Base-by-base conservation (phyloP, 257 asterid species). In the Ehretia macrophylla region DNA sequence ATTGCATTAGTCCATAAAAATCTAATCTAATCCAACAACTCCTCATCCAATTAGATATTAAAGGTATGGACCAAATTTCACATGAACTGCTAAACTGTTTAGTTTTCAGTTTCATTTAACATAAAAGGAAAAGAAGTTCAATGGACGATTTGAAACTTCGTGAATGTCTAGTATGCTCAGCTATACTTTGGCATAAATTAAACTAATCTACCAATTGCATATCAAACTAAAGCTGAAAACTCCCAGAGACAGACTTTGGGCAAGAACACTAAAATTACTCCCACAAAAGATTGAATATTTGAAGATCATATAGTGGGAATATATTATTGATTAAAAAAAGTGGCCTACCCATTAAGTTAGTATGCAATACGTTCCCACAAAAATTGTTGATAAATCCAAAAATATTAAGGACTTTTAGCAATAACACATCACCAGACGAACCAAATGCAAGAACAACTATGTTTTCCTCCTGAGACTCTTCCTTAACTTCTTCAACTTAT, bases 401-500 rank as follows among this genome's bases (percentile, higher is more conserved):
- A 42, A 42, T 2, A 42, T 42, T 42, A 42, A 10, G 4, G 47
- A 42, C 16, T 42, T 10, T 42, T 42, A 68, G 40, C 58, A 48
- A 49, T 44, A 66, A n/a, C 14, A 44, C 62, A 79, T 73, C 72
- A 68, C 80, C 76, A 4, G 48, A 13, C 9, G 56, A 46, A 17
- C 17, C 38, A 56, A 64, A 64, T 18, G 32, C 65, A 23, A 52
- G 62, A 37, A 44, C 3, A 21, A 5, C 80, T 81, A 73, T 0
- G 90, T 77, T 64, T 84, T 86, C 79, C 78, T 85, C 72, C 90
- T 74, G 60, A 68, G 70, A 22, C 77, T 80, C 81, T 84, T 89
- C 64, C 89, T 80, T 56, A 80, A 78, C 79, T 89, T 89, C 92
- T 77, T 82, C 79, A 89, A 52, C 76, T 89, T 89, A 76, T 86